phyloP scores from a whole-genome alignment of 75 land plant species.

The Cupressus sempervirens region DNA sequence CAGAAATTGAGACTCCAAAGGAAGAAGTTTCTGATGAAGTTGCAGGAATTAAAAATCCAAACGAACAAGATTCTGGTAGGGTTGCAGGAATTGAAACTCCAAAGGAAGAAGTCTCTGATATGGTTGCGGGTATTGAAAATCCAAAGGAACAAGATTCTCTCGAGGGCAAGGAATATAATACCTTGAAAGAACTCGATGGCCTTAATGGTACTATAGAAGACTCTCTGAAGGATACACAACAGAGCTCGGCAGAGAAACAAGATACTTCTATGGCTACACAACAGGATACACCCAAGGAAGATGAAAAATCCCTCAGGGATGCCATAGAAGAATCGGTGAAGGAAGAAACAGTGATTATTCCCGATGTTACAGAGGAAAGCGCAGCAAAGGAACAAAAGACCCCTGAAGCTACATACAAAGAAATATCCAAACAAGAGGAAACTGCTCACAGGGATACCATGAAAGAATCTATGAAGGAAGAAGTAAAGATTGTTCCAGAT shows the following conservation, averaged over 20 bases:
- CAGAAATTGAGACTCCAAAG: neutral
- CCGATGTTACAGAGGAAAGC: neutral
- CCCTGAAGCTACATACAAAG: neutral
- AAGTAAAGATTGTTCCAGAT: neutral
- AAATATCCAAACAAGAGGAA: neutral
- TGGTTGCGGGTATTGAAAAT: neutral
- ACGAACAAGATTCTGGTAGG: neutral
- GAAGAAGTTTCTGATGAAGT: neutral
- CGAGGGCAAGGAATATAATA: neutral
- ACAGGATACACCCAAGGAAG: neutral
- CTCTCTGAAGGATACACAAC: neutral
- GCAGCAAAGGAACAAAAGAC: neutral
- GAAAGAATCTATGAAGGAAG: neutral
- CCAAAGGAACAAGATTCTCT: neutral
- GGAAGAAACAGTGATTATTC: neutral
- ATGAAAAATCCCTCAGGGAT: neutral
- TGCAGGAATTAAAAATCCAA: neutral
- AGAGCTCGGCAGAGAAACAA: neutral
- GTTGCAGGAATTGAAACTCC: neutral
- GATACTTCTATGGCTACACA: neutral
- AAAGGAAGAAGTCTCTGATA: neutral
- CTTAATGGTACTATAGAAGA: neutral
- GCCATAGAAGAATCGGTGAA: neutral
- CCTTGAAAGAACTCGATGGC: neutral
- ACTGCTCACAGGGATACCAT: neutral